Conservation (phyloP, 1,284 basidiomycete genomes). For the Abortiporus biennis region DNA sequence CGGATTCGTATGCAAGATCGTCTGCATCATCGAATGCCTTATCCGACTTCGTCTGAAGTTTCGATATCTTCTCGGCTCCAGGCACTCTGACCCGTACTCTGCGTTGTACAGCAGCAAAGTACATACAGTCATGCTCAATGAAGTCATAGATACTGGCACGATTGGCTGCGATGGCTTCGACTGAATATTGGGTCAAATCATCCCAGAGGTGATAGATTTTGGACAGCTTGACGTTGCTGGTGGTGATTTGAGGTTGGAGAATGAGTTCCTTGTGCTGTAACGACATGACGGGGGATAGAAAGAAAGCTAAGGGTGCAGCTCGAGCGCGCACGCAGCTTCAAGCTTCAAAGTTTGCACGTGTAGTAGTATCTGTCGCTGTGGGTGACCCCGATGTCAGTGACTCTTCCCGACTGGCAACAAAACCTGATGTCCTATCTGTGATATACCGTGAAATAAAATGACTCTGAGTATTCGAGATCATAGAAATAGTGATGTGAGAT, state of each 20-base stretch:
- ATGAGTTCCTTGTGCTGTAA: not conserved
- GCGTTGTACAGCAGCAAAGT: slow-evolving; percentile 3
- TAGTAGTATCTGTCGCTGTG: too few species aligned
- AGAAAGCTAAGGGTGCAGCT: not conserved
- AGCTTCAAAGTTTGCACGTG: not conserved
- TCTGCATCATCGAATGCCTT: not conserved
- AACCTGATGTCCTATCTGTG: too few species aligned
- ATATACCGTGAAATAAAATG: too few species aligned
- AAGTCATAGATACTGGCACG: slow-evolving; percentile 3
- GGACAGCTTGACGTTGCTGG: not conserved
- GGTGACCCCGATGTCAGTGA: too few species aligned
- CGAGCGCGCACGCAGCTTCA: not conserved
- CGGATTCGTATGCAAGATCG: not conserved
- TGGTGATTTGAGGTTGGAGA: not conserved
- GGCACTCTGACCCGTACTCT: too few species aligned
- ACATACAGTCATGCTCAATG: slow-evolving; percentile 2
- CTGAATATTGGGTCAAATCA: not conserved
- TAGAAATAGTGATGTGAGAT: too few species aligned
- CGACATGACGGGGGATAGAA: not conserved
- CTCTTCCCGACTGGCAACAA: too few species aligned
- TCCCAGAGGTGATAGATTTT: not conserved
- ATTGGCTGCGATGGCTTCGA: slow-evolving; percentile 2
- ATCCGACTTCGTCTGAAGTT: not conserved
- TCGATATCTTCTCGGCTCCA: too few species aligned
- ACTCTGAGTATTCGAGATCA: too few species aligned